These are phyloP conservation scores for Penicillium sp. DNA, from an alignment of 2,329 filamentous ascomycete genomes.

Conservation along the genomic window DNA sequence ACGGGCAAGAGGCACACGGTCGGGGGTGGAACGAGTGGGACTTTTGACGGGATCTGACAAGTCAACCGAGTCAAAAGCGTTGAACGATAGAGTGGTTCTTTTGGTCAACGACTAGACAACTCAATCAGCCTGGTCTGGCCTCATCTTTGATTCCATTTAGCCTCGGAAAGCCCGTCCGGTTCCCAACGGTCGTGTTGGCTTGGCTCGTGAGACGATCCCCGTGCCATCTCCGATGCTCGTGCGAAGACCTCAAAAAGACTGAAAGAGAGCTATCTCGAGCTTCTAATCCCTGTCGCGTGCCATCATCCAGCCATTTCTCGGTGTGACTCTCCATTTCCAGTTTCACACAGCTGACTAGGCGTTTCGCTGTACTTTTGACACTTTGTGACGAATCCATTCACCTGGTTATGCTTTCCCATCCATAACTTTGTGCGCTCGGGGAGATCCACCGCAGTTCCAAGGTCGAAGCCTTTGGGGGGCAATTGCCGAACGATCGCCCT, in stretches of 20 bases:
- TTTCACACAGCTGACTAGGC: not conserved
- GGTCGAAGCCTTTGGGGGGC: not conserved
- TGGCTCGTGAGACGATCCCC: not conserved
- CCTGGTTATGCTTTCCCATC: not conserved
- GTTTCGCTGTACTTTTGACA: not conserved
- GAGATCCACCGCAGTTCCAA: conserved; percentile 21
- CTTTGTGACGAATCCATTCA: not conserved
- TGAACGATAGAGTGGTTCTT: not conserved
- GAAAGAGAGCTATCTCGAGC: not conserved
- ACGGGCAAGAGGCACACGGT: not conserved
- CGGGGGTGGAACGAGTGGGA: not conserved
- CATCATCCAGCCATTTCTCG: not conserved
- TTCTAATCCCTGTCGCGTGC: not conserved
- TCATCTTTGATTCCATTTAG: not conserved
- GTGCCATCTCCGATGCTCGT: not conserved
- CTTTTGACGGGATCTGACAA: not conserved
- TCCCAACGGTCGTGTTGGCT: not conserved
- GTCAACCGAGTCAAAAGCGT: not conserved
- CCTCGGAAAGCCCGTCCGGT: not conserved
- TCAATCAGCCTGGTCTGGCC: not conserved
- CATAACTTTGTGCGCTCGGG: not conserved
- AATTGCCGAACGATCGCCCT: conserved; percentile 25
- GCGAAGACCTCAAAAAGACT: not conserved
- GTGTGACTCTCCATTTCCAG: not conserved
- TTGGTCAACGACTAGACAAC: not conserved